These are phyloP conservation scores for Curvularia sp. DNA, from an alignment of 2,329 filamentous ascomycete species.

Conservation along the genomic window DNA sequence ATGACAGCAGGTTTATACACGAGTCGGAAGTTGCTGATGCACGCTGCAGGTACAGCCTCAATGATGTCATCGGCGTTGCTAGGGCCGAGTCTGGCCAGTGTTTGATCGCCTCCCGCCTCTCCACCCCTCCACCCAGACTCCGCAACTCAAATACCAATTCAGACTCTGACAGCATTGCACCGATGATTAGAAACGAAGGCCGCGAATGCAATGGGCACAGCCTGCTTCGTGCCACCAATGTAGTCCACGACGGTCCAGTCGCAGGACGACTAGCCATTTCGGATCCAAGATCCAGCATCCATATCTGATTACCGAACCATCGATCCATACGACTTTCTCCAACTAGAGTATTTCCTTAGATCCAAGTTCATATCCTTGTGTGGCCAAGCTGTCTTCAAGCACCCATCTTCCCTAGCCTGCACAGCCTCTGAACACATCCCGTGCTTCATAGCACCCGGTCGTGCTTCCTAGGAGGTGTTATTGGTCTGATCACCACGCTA, in stretches of 20 bases:
- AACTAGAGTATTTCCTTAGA: not conserved
- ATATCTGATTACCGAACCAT: not conserved
- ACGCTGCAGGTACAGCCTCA: slow-evolving; percentile 15
- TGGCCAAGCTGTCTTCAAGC: not conserved
- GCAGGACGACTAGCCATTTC: not conserved
- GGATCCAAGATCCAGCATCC: not conserved
- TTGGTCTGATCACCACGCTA: not conserved
- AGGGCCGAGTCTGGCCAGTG: not conserved
- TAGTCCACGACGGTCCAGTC: not conserved
- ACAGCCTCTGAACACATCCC: too few relatives aligned
- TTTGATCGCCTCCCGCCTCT: slow-evolving; percentile 13
- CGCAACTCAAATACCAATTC: not conserved
- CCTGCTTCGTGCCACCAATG: not conserved
- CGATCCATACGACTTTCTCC: not conserved
- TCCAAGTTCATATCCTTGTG: not conserved
- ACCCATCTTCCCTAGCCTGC: not conserved
- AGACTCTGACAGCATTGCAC: not conserved
- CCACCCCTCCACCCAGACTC: slow-evolving; percentile 3
- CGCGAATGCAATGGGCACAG: not conserved
- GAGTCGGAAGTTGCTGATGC: slow-evolving; percentile 12
- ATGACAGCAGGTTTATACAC: slow-evolving; percentile 18
- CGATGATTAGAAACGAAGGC: not conserved
- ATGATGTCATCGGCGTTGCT: slow-evolving; percentile 18
- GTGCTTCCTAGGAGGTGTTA: not conserved
- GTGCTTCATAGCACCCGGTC: not conserved